Base-by-base conservation (phyloP, 2,329 filamentous ascomycete genomes). In the Tympanopsis confertula region DNA sequence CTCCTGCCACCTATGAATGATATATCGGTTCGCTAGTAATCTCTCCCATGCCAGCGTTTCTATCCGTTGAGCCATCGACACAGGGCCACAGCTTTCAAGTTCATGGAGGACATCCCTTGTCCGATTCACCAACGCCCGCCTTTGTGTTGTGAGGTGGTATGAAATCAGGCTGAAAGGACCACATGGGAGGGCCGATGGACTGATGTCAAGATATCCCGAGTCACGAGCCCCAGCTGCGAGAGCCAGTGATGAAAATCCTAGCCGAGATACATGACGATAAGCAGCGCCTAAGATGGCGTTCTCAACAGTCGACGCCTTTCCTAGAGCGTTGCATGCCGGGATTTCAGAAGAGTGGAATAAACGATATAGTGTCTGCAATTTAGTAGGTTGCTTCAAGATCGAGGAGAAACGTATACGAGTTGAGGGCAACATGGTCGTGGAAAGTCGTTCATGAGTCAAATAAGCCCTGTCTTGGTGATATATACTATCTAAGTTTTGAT, bases 1-100 rank as follows among this genome's bases (percentile, higher is more conserved):
- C 72, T 93, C 86, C 62, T 94, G 85, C 86, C 86, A 94, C 37
- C 80, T 74, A 42, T 74, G 69, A 38, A 89, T 74, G 20, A 95
- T 64, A 5, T 77, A 67, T 41, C 59, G 62, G 56, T 96, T 96
- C 35, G 73, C 83, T 50, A 76, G 66, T 49, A 98, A 59, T 35
- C 91, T 68, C 57, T 82, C 79, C 74, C 91, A 78, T 1, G 85
- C 72, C 50, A 96, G 58, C 1, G 63, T 61, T 50, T 82, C 77
- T 4, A 93, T 78, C 52, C 78, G 86, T 3, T 66, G 65, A 12
- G 74, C 70, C 2, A 82, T 59, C 4, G 46, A 22, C 52, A 52
- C 41, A 56, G 45, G 7, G 55, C 46, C 14, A 46, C 49, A 4
- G 56, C 53, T 3, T 38, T 50, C 10, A 49, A 47, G 0, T 58